A percentile compares a stretch with the other conserved stretches of the same genome.
Conservation (phyloP, 2,329 filamentous ascomycete genomes). For the Dothiorella sarmentorum region DNA sequence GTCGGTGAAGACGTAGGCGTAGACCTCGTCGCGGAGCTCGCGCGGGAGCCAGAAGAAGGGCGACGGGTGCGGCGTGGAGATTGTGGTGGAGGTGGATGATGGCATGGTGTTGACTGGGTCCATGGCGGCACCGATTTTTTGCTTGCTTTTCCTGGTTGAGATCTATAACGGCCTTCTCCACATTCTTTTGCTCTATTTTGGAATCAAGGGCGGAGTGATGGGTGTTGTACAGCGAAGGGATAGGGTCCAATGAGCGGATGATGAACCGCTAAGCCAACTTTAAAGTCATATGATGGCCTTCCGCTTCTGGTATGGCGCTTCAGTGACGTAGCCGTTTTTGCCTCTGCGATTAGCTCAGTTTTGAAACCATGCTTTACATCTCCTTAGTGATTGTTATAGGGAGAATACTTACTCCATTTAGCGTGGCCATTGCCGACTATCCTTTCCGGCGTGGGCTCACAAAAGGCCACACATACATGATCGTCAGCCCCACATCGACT, state of each 20-base stretch:
- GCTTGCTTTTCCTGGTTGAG: too few relatives aligned
- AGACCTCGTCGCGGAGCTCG: constrained; percentile 15
- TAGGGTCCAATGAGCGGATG: background rate
- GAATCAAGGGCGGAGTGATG: background rate
- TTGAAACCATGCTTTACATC: background rate
- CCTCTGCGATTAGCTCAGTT: background rate
- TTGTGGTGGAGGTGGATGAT: background rate
- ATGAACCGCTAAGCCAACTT: background rate
- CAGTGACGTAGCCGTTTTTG: background rate
- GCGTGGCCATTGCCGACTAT: too few relatives aligned
- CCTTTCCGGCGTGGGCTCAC: too few relatives aligned
- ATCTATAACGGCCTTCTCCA: background rate
- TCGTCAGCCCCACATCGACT: too few relatives aligned
- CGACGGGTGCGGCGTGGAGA: background rate
- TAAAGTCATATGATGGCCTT: background rate
- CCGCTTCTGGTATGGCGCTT: background rate
- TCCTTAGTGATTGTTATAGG: too few relatives aligned
- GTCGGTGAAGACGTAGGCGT: constrained; percentile 4
- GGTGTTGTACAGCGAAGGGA: background rate
- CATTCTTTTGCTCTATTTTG: background rate
- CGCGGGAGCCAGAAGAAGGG: constrained; percentile 15
- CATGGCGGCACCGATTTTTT: constrained; percentile 6
- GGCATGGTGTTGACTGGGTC: background rate
- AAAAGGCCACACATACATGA: too few relatives aligned
- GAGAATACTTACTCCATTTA: too few relatives aligned